Evolutionary conservation across 2,329 filamentous ascomycete genomes (phyloP).

Genomic region (Gremmenia infestans): DNA sequence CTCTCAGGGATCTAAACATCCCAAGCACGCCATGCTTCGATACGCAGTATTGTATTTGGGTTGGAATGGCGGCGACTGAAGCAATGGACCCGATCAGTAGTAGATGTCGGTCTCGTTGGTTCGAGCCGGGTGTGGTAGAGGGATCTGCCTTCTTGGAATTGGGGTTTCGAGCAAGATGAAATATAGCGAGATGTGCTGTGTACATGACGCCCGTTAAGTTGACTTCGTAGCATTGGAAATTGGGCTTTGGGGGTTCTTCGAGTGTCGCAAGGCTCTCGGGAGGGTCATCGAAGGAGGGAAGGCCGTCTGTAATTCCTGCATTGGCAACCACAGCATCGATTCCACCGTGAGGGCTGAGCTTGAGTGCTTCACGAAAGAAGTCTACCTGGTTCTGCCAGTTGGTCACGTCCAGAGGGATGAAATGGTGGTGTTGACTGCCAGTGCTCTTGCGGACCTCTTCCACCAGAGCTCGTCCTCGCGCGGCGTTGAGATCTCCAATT

Average conservation of each 20-base stretch:
- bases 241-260: conserved; percentile 44
- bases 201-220: conserved; percentile 62
- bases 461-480: conserved; percentile 49
- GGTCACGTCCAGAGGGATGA: conserved; percentile 59
- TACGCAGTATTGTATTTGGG: conserved; percentile 49
- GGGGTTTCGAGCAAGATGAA: conserved; percentile 50
- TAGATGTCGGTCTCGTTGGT: conserved; percentile 51
- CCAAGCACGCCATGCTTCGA: conserved; percentile 64
- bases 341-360: conserved; percentile 47
- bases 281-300: conserved; percentile 40
- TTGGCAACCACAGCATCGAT: conserved; percentile 63
- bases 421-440: conserved; percentile 44
- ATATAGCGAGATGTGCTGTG: conserved; percentile 59
- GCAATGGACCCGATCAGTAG: conserved; percentile 61
- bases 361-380: conserved; percentile 55
- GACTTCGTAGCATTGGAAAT: conserved; percentile 52
- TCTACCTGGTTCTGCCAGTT: conserved; percentile 59
- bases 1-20: conserved; percentile 54
- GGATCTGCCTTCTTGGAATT: conserved; percentile 34
- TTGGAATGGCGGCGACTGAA: conserved; percentile 42
- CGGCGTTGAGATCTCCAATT: conserved; percentile 57
- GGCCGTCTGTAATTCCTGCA: conserved; percentile 52
- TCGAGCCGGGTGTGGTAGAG: conserved; percentile 27
- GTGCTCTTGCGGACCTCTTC: conserved; percentile 43
- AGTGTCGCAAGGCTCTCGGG: conserved; percentile 33